These are phyloP conservation scores for Cubamyces sp. DNA, from an alignment of 768 basidiomycete species.

Conservation along the genomic window DNA sequence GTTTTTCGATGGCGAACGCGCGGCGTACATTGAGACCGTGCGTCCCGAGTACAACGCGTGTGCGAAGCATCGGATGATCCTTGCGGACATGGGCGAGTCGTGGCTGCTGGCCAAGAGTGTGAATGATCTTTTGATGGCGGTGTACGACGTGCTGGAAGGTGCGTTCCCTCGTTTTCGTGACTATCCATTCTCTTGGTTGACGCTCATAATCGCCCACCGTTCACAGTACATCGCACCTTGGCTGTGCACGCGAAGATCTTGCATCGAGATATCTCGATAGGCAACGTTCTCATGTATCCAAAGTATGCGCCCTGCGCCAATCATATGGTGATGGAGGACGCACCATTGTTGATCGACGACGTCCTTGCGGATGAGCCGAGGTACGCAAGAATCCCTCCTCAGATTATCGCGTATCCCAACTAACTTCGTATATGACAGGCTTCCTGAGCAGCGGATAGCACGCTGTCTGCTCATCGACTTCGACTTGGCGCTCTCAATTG, in stretches of 20 bases:
- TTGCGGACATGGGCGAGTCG: constrained; percentile 11
- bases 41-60: not conserved
- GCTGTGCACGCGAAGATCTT: not conserved
- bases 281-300: constrained; percentile 25
- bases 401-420: too few species aligned
- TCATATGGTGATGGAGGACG: not conserved
- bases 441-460: not conserved
- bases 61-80: constrained; percentile 9
- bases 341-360: constrained; percentile 15
- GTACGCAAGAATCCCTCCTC: not conserved
- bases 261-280: constrained; percentile 22
- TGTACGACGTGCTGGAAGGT: constrained; percentile 22
- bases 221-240: constrained; percentile 14
- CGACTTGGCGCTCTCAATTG: not conserved
- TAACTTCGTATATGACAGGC: not conserved
- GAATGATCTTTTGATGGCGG: constrained; percentile 23
- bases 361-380: constrained; percentile 1
- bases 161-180: not conserved
- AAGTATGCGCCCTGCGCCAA: not conserved
- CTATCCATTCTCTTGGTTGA: not conserved
- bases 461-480: constrained; percentile 20
- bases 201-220: too few species aligned
- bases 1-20: not conserved
- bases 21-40: not conserved
- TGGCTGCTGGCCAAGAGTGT: constrained; percentile 3